A percentile compares a stretch with the other conserved stretches of the same genome.
Conservation (phyloP, 208 protist genomes). For the Acanthamoeba sp. region DNA sequence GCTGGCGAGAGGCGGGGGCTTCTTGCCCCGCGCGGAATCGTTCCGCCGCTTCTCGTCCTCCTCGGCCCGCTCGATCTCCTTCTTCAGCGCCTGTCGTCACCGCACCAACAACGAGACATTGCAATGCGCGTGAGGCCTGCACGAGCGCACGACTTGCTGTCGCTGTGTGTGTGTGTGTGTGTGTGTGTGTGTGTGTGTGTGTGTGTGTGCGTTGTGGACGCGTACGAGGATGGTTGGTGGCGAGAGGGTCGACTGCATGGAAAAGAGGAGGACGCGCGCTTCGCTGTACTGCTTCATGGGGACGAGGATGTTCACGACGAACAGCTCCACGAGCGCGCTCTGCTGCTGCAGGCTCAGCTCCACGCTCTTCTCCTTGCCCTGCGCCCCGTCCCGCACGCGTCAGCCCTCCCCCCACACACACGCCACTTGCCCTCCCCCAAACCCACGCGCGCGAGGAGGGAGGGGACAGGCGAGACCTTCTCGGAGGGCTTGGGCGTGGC, state of each 20-base stretch:
- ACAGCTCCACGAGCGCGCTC: background rate
- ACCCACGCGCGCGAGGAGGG: no score
- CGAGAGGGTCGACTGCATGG: background rate
- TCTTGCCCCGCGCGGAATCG: background rate
- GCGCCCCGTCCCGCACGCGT: no score
- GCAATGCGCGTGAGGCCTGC: background rate
- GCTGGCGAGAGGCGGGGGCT: background rate
- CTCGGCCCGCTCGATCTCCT: background rate
- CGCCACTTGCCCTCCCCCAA: no score
- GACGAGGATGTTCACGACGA: background rate
- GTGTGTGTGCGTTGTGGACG: background rate
- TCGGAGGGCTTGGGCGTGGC: background rate
- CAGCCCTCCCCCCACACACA: no score
- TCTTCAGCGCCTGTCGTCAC: background rate
- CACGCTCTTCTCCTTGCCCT: conserved; percentile 35
- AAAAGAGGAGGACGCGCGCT: background rate
- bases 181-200: no score
- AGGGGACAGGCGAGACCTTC: background rate
- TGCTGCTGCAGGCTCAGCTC: conserved; percentile 8
- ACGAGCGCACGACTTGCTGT: no score
- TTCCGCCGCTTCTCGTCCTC: background rate
- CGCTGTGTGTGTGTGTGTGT: no score
- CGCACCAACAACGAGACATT: background rate
- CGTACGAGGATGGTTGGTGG: background rate
- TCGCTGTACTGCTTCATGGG: conserved; percentile 39